These are phyloP conservation scores for Metschnikowia colocasiae DNA, from an alignment of 805 yeast species.

Conservation along the genomic window DNA sequence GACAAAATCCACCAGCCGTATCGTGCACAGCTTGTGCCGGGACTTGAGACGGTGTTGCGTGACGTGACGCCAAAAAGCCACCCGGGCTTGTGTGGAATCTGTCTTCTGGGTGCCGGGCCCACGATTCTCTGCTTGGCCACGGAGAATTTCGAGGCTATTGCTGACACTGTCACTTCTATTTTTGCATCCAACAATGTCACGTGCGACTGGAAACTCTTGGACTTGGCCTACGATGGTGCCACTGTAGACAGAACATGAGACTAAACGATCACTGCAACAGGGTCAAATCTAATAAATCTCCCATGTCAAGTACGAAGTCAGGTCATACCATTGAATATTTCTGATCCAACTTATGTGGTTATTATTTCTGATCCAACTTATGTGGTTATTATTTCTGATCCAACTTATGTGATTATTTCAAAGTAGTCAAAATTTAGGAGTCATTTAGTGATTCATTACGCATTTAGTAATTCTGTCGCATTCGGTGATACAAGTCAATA, in stretches of 20 bases:
- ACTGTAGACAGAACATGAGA: conserved; percentile 34
- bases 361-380: no score
- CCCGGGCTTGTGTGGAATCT: conserved; percentile 87
- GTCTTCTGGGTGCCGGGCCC: conserved; percentile 97
- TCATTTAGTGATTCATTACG: no score
- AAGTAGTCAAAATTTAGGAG: no score
- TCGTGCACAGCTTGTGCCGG: conserved; percentile 88
- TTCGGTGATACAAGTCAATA: no score
- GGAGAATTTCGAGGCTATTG: conserved; percentile 78
- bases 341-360: no score
- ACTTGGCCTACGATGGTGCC: conserved; percentile 88
- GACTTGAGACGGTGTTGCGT: conserved; percentile 73
- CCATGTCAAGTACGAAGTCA: no score
- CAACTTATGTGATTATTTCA: no score
- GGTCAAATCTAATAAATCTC: not conserved
- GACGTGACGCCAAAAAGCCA: conserved; percentile 78
- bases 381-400: no score
- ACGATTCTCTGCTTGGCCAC: conserved; percentile 94
- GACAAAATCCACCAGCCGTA: conserved; percentile 97
- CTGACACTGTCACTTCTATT: conserved; percentile 65
- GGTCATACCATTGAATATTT: no score
- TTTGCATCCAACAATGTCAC: conserved; percentile 63
- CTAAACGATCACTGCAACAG: no score
- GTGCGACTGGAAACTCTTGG: conserved; percentile 81
- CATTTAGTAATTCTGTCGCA: no score